Percentiles rank a stretch among this genome's conserved stretches.
Evolutionary conservation across 352 stramenopile genomes (phyloP).

Genomic region (Globisporangium cylindrosporum): DNA sequence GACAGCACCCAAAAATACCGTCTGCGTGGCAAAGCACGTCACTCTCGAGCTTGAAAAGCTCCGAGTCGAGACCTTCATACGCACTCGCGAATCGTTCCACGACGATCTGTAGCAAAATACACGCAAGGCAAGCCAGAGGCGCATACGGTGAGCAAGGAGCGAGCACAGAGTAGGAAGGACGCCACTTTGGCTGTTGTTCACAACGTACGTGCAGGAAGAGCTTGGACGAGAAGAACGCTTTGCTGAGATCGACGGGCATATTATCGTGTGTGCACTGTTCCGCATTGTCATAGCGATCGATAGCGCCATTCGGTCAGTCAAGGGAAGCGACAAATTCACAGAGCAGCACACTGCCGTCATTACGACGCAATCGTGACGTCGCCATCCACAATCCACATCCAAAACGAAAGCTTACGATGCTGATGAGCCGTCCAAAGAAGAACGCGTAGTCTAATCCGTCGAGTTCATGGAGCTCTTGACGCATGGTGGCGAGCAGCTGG

Average conservation of each 20-base stretch:
- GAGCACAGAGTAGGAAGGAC: neutral
- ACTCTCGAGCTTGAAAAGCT: constrained; percentile 70
- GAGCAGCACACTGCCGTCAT: neutral
- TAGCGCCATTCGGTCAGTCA: neutral
- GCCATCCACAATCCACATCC: neutral
- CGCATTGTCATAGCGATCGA: neutral
- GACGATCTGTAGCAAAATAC: constrained; percentile 33
- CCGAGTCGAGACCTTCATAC: constrained; percentile 46
- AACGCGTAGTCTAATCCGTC: constrained; percentile 46
- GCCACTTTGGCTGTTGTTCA: neutral
- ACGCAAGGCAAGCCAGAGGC: neutral
- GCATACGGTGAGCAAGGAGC: neutral
- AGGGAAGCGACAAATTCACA: neutral
- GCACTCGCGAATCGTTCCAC: constrained; percentile 56
- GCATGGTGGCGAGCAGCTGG: constrained; percentile 45
- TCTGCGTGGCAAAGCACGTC: constrained; percentile 60
- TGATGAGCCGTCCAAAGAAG: constrained; percentile 58
- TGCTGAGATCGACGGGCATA: constrained; percentile 30
- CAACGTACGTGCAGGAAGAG: constrained; percentile 58
- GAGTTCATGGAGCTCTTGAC: constrained; percentile 36
- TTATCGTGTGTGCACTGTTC: constrained; percentile 24
- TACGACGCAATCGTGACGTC: neutral
- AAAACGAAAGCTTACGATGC: neutral
- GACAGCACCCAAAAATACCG: constrained; percentile 50
- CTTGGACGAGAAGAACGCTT: constrained; percentile 49